These are phyloP conservation scores for Zizania latifolia DNA, from an alignment of 176 grass and related monocot genomes.

Conservation along the genomic window DNA sequence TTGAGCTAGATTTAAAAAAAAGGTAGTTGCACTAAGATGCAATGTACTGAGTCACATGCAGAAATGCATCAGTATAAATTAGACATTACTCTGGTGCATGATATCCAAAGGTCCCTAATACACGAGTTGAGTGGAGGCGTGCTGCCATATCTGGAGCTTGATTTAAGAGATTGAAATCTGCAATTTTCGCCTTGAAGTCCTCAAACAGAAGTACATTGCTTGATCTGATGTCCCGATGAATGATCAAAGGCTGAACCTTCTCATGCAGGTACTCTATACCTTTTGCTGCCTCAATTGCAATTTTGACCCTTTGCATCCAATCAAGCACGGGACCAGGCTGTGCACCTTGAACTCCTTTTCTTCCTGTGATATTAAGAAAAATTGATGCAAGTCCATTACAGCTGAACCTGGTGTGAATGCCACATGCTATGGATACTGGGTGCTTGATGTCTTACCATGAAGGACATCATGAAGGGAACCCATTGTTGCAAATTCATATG, in stretches of 20 bases:
- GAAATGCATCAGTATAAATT: slow-evolving; percentile 21
- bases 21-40: neutral
- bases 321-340: slow-evolving; percentile 69
- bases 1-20: neutral
- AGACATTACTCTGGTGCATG: slow-evolving; percentile 63
- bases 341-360: slow-evolving; percentile 68
- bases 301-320: slow-evolving; percentile 68
- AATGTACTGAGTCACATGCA: neutral
- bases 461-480: slow-evolving; percentile 80
- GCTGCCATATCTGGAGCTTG: slow-evolving; percentile 80
- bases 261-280: slow-evolving; percentile 74
- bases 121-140: slow-evolving; percentile 68
- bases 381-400: neutral
- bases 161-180: slow-evolving; percentile 70
- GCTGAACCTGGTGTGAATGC: neutral
- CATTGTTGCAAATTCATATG: slow-evolving; percentile 77
- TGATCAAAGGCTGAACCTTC: slow-evolving; percentile 66
- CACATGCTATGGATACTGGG: neutral
- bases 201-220: slow-evolving; percentile 73
- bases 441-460: slow-evolving; percentile 46
- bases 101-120: slow-evolving; percentile 73
- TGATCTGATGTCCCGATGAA: slow-evolving; percentile 75
- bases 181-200: slow-evolving; percentile 75
- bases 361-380: slow-evolving; percentile 34
- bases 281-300: slow-evolving; percentile 70